Conservation (phyloP, 495 filamentous ascomycete species). For the Gamarada debralockiae region DNA sequence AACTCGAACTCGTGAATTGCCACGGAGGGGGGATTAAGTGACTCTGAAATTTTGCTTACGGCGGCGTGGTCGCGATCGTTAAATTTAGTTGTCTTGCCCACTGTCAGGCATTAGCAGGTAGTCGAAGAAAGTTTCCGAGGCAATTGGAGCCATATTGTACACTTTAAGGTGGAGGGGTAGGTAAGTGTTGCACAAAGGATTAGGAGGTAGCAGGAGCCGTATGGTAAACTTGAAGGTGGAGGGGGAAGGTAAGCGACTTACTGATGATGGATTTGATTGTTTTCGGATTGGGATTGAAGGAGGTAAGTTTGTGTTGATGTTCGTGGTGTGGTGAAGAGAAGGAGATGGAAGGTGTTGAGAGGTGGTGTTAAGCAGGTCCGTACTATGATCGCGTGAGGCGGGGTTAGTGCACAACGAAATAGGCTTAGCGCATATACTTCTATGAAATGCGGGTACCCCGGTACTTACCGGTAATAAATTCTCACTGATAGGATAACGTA, state of each 20-base stretch:
- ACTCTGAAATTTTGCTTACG: no score
- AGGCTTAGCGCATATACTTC: no score
- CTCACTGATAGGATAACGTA: no score
- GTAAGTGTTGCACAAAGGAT: neutral
- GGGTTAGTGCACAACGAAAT: no score
- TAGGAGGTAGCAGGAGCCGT: no score
- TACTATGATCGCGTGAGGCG: no score
- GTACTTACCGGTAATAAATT: no score
- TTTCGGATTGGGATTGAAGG: neutral
- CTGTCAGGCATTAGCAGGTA: conserved; percentile 8
- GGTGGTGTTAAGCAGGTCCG: neutral
- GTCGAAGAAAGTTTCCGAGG: neutral
- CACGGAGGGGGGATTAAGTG: no score
- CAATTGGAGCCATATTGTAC: conserved; percentile 59
- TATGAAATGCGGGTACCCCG: no score
- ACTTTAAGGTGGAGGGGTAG: conserved; percentile 51
- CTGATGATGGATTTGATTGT: conserved; percentile 13
- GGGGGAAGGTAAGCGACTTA: no score
- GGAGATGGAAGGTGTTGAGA: no score
- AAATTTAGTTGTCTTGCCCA: conserved; percentile 64
- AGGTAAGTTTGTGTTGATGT: neutral
- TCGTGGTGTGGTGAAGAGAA: neutral
- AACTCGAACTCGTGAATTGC: no score
- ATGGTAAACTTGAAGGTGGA: neutral
- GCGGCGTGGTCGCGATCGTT: conserved; percentile 83